These are phyloP conservation scores for Penicillium sp. DNA, from an alignment of 2,329 filamentous ascomycete species.

Conservation along the genomic window DNA sequence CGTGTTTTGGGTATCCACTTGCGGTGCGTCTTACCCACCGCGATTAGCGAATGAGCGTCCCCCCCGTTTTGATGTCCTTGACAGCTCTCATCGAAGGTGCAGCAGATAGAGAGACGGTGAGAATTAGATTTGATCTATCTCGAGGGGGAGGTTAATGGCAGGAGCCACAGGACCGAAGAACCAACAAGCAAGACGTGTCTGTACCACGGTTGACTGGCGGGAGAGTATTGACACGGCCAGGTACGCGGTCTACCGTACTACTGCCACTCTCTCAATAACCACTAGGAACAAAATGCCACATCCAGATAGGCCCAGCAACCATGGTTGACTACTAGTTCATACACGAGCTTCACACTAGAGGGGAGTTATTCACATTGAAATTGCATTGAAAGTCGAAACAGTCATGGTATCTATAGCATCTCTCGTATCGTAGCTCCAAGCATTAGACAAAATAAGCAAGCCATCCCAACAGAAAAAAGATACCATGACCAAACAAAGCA, in stretches of 20 bases:
- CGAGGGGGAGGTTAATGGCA: neutral
- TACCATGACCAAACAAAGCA: constrained; percentile 2
- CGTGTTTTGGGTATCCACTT: constrained; percentile 33
- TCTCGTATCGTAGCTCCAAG: constrained; percentile 28
- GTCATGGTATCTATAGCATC: constrained; percentile 34
- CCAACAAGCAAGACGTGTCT: neutral
- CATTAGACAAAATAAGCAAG: constrained; percentile 23
- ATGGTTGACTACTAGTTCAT: neutral
- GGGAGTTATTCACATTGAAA: neutral
- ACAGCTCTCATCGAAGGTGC: constrained; percentile 12
- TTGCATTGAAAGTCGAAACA: constrained; percentile 7
- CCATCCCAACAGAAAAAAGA: constrained; percentile 10
- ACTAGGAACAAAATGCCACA: neutral
- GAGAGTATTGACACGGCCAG: constrained; percentile 12
- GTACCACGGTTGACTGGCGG: constrained; percentile 2
- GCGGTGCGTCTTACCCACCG: constrained; percentile 20
- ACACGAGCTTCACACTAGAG: too few species aligned
- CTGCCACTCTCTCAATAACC: neutral
- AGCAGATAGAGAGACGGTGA: neutral
- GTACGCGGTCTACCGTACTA: neutral
- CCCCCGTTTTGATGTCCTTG: neutral
- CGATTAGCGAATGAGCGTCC: constrained; percentile 21
- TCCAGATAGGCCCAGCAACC: neutral
- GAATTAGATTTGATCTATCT: neutral
- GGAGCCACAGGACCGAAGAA: neutral